Base-by-base conservation (phyloP, 2,329 filamentous ascomycete genomes). In the Alternaria viburni region DNA sequence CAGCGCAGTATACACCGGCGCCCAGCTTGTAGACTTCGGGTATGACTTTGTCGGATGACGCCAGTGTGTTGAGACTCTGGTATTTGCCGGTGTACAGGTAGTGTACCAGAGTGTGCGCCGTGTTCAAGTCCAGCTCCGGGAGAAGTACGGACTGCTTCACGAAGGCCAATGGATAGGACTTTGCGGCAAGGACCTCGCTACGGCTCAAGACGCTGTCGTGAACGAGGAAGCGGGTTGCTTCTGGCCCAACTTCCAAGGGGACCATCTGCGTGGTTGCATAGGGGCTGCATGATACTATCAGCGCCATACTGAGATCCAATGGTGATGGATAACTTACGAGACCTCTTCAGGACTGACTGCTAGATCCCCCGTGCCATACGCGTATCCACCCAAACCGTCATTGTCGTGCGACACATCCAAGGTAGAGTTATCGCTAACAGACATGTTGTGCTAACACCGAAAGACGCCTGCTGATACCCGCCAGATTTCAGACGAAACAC, bases 1-100 rank as follows among this genome's bases (percentile, higher is more conserved):
- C 74, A 1, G 74, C 73, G 49, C 69, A 74, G 51, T 78, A 78
- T 1, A 74, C 68, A 50, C 71, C 70, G 0, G 70, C 71, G 9
- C 69, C 62, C 2, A 70, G 61, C 21, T 69, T 74, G 57, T 74
- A 75, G 6, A 26, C 59, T 2, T 59, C 23, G 4, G 66, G 6
- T 6, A 59, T 46, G 15, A 54, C 52, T 10, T 64, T 57, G 3
- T 66, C 61, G 2, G 17, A 46, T 0, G 60, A 41, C 9, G 58
- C 49, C 10, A 54, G 11, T 5, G 51, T 44, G 6, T 56, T 32
- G 8, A 75, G 59, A 3, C 60, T 59, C 43, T 76, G 67, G 55
- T 73, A 76, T 28, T 57, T 64, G 0, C 67, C 67, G 4, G 68
- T 74, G 41, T 74, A 76, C 1, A 76, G 59, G 56, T 71, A 75